Base-by-base conservation (phyloP, 352 stramenopile genomes). In the Globisporangium apiculatum region DNA sequence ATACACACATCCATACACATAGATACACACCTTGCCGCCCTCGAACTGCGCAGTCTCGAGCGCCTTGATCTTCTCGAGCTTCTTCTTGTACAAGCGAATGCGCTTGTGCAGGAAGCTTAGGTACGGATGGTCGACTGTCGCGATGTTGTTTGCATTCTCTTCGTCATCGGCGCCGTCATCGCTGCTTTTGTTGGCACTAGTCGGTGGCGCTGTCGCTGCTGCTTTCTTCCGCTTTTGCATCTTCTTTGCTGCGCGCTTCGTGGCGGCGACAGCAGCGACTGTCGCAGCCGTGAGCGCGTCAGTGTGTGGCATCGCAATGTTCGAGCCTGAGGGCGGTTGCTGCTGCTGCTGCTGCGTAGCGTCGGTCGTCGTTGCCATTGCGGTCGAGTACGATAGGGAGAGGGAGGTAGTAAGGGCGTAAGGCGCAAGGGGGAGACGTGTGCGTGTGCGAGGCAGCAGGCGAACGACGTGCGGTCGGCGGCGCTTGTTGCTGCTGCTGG, bases 61-160 rank as follows among this genome's bases (percentile, higher is more conserved):
- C 17, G 62, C 57, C 53, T 76, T 83, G 64, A 94, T 91, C 69
- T 94, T 94, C 68, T 94, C 84, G 36, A 92, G 70, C 56, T 94
- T 94, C 68, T 94, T 94, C 58, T 84, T 83, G 66, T 88, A 80
- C 57, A 82, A 76, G 11, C 84, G 82, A 45, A 91, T 80, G 46
- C 82, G 78, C 61, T 94, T 94, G 74, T 94, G 74, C 56, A 94
- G 55, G 51, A 92, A 82, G 48, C 77, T 89, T 50, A 92, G 55
- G 61, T 92, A 94, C 57, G 82, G 82, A 52, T 94, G 82, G 60
- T 90, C 78, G 24, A 85, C 55, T 35, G 65, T 81, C 45, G 74
- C 69, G 6, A 67, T 62, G 51, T 71, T 65, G 56, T 69, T 68
- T 36, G 65, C 66, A 57, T 58, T 72, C 49, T 65, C 55, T 17